Evolutionary conservation across 345 rosid species (phyloP), one percentile per base, ranked within the genome.

Genomic region (Adansonia digitata): DNA sequence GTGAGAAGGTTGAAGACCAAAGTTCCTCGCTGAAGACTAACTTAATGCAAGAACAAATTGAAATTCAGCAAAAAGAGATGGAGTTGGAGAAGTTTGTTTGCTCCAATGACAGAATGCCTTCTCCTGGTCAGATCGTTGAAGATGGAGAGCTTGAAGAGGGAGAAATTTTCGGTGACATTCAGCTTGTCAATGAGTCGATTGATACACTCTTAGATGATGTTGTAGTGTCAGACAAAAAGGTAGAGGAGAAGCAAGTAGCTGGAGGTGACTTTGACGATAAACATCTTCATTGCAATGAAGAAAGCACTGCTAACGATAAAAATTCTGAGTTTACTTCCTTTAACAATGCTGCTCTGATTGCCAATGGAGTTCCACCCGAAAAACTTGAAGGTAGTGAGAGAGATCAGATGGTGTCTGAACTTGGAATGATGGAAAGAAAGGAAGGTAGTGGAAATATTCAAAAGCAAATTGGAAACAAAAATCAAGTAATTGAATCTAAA

Each of bases 101-200:
- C 78, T 48, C 72, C 53, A 61, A 24, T 80, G 82, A 75, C 39
- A 18, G 68, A 59, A 20, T 42, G 35, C 69, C 40, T 51, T 77
- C 75, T 5, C 17, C 71, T 51, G 53, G 68, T 77, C 73, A 42
- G 39, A 74, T 80, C 55, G 77, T 77, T 77, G 84, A 85, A 77
- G 82, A 82, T 71, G 83, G 74, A 17, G 90, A 80, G 62, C 78
- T 78, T 29, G 93, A 88, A 81, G 90, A 86, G 77, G 87, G 89
- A 76, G 93, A 88, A 81, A 76, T 88, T 74, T 84, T 84, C 73
- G 89, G 83, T 24, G 83, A 80, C 56, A 81, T 79, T 53, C 77
- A 26, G 60, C 63, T 62, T 71, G 45, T 64, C 40, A 73, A 69
- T 29, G 77, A 42, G 62, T 61, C 67, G 37, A 13, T 42, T 43